phyloP scores from a whole-genome alignment of 495 filamentous ascomycete species.

The Paragyromitra xinjiangensis region DNA sequence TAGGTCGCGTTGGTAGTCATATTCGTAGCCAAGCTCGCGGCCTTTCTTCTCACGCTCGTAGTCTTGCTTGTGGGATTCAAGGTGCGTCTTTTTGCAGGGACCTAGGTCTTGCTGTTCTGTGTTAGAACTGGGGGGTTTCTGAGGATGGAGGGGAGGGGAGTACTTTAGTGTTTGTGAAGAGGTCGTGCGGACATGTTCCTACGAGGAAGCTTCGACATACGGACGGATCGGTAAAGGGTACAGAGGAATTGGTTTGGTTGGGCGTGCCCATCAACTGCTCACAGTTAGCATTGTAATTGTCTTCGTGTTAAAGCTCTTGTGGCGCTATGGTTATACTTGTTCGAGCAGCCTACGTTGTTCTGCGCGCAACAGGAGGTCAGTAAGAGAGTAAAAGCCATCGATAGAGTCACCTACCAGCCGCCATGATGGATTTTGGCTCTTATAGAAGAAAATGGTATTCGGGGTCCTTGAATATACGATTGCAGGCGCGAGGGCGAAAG shows the following conservation, averaged over 20 bases:
- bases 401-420: slow-evolving; percentile 36
- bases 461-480: slow-evolving; percentile 5
- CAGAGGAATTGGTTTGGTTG: slow-evolving; percentile 54
- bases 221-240: slow-evolving; percentile 90
- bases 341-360: slow-evolving; percentile 58
- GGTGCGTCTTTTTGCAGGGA: slow-evolving; percentile 88
- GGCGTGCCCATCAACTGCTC: slow-evolving; percentile 56
- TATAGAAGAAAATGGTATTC: neutral
- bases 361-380: slow-evolving; percentile 38
- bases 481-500: slow-evolving; percentile 2
- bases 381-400: neutral
- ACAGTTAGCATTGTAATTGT: slow-evolving; percentile 27
- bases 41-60: slow-evolving; percentile 74
- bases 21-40: slow-evolving; percentile 79
- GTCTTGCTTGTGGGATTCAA: slow-evolving; percentile 84
- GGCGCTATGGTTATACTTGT: slow-evolving; percentile 40
- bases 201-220: slow-evolving; percentile 94
- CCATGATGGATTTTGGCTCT: slow-evolving; percentile 34
- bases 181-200: slow-evolving; percentile 96
- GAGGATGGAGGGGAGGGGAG: neutral
- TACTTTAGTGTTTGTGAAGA: slow-evolving; percentile 96
- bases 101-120: slow-evolving; percentile 79
- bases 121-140: slow-evolving; percentile 7
- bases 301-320: neutral
- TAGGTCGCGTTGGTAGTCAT: slow-evolving; percentile 95